Conservation (phyloP, 2,329 filamentous ascomycete genomes). For the Cordyceps militaris region DNA sequence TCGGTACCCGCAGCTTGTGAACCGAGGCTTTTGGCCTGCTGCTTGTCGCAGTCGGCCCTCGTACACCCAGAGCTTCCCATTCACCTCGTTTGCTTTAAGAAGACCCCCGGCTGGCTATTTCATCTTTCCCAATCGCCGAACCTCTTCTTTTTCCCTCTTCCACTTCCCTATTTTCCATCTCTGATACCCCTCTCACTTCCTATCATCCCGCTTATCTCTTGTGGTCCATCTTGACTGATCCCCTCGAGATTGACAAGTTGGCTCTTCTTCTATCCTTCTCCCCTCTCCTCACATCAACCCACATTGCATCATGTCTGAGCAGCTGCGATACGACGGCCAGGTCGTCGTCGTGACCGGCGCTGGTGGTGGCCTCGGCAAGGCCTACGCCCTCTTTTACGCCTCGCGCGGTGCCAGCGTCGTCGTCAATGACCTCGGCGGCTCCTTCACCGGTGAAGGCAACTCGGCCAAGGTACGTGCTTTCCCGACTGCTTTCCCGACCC, state of each 20-base stretch:
- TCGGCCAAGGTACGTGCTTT: conserved; percentile 64
- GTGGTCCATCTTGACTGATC: not conserved
- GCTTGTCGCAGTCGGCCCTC: not conserved
- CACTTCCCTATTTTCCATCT: not conserved
- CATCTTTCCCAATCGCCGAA: not conserved
- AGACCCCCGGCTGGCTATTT: conserved; percentile 2
- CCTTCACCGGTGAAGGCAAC: conserved; percentile 86
- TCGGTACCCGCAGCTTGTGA: conserved; percentile 1
- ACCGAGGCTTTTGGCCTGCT: not conserved
- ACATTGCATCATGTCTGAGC: conserved; percentile 47
- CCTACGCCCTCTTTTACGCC: conserved; percentile 84
- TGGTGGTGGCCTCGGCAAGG: conserved; percentile 71
- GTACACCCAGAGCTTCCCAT: conserved; percentile 1
- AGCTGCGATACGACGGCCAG: conserved; percentile 77
- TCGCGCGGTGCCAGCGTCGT: conserved; percentile 90
- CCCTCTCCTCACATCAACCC: conserved; percentile 15
- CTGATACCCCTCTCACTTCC: conserved; percentile 6
- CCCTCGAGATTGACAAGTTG: not conserved
- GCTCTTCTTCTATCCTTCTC: not conserved
- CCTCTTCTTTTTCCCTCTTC: not conserved
- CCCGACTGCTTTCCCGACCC: not conserved
- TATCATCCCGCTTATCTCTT: conserved; percentile 1
- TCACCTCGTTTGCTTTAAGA: conserved; percentile 3
- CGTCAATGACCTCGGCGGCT: conserved; percentile 91
- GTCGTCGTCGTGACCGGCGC: conserved; percentile 78